Percentiles rank a stretch among this genome's conserved stretches.
Conservation (phyloP, 2,329 filamentous ascomycete species). For the Helicocarpus griseus region DNA sequence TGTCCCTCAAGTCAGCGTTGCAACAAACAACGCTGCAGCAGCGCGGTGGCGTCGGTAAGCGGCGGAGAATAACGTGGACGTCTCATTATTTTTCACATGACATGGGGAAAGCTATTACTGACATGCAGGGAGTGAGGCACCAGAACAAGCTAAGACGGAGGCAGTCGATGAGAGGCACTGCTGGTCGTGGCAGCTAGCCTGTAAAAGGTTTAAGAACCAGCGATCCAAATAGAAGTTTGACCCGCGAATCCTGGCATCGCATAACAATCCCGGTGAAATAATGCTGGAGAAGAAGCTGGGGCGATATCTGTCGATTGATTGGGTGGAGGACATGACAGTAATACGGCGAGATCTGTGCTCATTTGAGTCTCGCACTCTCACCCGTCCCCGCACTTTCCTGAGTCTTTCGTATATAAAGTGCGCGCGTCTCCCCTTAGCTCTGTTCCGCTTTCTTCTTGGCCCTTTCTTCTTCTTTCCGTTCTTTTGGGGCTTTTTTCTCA, state of each 20-base stretch:
- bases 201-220: background rate
- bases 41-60: too few species aligned
- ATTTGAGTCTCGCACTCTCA: background rate
- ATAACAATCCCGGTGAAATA: background rate
- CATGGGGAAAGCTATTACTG: background rate
- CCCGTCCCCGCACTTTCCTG: too few species aligned
- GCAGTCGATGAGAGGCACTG: background rate
- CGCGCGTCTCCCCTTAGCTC: background rate
- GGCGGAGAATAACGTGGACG: background rate
- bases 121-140: background rate
- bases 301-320: too few species aligned
- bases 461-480: background rate
- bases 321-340: too few species aligned
- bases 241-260: background rate
- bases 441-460: background rate
- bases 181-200: background rate
- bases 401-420: background rate
- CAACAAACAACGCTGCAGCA: background rate
- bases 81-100: background rate
- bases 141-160: background rate
- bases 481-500: background rate
- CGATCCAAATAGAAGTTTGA: slow-evolving; percentile 2
- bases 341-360: background rate
- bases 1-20: background rate
- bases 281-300: background rate